phyloP scores from a whole-genome alignment of 2,329 filamentous ascomycete species.

The Colletotrichum incanum region DNA sequence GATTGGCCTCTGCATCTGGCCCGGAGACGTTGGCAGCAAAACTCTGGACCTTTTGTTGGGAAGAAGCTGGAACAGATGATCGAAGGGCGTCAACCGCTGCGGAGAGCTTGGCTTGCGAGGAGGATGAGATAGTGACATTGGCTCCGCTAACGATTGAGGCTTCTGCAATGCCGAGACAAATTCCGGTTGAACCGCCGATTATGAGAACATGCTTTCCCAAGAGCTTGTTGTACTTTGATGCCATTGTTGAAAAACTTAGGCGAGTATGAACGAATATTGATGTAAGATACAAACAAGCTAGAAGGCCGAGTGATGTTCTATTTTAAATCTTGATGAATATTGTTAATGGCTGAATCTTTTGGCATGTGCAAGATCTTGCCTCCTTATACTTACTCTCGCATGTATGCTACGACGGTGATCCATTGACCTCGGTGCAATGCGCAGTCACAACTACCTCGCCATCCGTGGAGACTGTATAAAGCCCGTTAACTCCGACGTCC shows the following conservation, averaged over 20 bases:
- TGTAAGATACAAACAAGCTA: neutral
- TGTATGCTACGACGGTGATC: neutral
- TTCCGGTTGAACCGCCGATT: slow-evolving; percentile 75
- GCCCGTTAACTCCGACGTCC: neutral
- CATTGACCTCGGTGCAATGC: neutral
- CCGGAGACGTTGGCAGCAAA: slow-evolving; percentile 45
- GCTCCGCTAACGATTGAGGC: slow-evolving; percentile 69
- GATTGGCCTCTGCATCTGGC: slow-evolving; percentile 50
- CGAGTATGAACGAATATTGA: neutral
- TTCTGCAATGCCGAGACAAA: slow-evolving; percentile 75
- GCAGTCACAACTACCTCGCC: neutral
- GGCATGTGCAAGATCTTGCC: too few species aligned
- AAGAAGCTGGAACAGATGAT: fast-evolving
- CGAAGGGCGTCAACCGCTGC: slow-evolving; percentile 61
- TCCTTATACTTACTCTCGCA: neutral
- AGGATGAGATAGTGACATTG: slow-evolving; percentile 72
- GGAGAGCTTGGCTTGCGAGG: slow-evolving; percentile 64
- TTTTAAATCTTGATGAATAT: neutral
- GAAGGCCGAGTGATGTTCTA: neutral
- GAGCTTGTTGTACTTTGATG: slow-evolving; percentile 50
- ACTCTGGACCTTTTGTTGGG: slow-evolving; percentile 47
- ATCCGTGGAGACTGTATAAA: neutral
- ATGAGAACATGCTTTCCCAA: slow-evolving; percentile 65
- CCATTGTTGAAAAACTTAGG: neutral
- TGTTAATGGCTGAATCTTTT: neutral